phyloP scores from a whole-genome alignment of 129 eudicot genomes.

The Apium graveolens region DNA sequence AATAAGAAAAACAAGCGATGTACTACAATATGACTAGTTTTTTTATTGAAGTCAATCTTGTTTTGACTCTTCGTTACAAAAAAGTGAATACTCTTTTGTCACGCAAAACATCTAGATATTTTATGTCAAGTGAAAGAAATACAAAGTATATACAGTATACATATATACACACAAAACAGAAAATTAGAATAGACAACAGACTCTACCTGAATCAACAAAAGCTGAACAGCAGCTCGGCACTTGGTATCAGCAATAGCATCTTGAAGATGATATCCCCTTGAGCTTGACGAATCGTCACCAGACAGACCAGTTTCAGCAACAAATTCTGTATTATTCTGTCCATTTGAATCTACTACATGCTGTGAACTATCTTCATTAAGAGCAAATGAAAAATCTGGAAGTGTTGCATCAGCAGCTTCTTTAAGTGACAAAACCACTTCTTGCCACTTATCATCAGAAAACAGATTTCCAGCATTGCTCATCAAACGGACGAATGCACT shows the following conservation, averaged over 20 bases:
- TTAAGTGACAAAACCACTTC: conserved; percentile 77
- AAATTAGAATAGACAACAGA: not conserved
- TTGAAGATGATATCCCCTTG: conserved; percentile 39
- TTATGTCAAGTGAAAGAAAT: not conserved
- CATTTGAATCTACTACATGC: conserved; percentile 36
- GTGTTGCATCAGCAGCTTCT: conserved; percentile 70
- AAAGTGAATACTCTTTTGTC: not conserved
- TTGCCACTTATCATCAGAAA: conserved; percentile 86
- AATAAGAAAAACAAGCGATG: not conserved
- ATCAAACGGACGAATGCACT: conserved; percentile 94
- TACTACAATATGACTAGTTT: not conserved
- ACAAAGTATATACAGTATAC: not conserved
- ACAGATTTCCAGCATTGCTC: conserved; percentile 85
- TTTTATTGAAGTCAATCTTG: not conserved
- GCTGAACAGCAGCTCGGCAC: conserved; percentile 89
- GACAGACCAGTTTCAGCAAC: conserved; percentile 34
- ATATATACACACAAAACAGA: not conserved
- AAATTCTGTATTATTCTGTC: conserved; percentile 31
- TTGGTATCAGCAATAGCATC: conserved; percentile 70
- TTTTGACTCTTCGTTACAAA: not conserved
- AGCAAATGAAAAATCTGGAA: conserved; percentile 63
- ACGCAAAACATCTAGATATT: not conserved
- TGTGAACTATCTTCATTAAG: conserved; percentile 33
- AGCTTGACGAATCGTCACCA: conserved; percentile 41
- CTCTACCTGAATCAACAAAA: conserved; percentile 77